Evolutionary conservation across 306 rosid genomes (phyloP), one percentile per base, ranked within the genome.

Genomic region (Dalbergia cultrata): DNA sequence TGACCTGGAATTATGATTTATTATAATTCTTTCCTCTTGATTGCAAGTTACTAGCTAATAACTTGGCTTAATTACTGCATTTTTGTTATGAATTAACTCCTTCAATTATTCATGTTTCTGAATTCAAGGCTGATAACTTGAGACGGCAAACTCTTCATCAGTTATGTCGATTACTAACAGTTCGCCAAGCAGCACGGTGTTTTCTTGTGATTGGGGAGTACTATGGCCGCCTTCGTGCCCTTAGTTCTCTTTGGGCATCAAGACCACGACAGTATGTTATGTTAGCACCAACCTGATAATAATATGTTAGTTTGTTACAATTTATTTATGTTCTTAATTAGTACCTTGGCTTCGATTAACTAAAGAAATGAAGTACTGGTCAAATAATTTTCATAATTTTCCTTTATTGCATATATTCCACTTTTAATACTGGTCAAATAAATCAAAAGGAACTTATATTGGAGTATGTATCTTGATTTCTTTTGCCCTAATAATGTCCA

Each of bases 61-160:
- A 37, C 47, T 43, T 8, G 47, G 47, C 7, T 62, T 26, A 26
- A 26, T 26, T 26, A 2, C 31, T 26, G 31, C 19, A 70, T 60
- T 13, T 35, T 0, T 37, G 41, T 56, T 11, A 41, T 0, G 10
- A 17, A 11, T 47, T 4, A 45, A 59, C 21, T 43, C 3, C 17
- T 8, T 43, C 0, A 49, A 31, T 50, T 2, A 10, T 68, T 52
- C 3, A 10, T 80, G 65, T 22, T 61, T 70, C 45, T 77, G 68
- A 80, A 77, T 54, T 69, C 13, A 62, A 95, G 99, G 99, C 94
- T 34, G 97, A 95, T 83, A 90, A 93, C 71, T 87, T 95, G 89
- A 90, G 99, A 70, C 97, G 93, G 12, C 97, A 95, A 72, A 95
- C 99, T 0, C 94, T 95, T 68, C 97, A 93, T 57, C 99, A 90